These are phyloP conservation scores for Candida tallmaniae DNA, from an alignment of 805 yeast genomes.

Conservation along the genomic window DNA sequence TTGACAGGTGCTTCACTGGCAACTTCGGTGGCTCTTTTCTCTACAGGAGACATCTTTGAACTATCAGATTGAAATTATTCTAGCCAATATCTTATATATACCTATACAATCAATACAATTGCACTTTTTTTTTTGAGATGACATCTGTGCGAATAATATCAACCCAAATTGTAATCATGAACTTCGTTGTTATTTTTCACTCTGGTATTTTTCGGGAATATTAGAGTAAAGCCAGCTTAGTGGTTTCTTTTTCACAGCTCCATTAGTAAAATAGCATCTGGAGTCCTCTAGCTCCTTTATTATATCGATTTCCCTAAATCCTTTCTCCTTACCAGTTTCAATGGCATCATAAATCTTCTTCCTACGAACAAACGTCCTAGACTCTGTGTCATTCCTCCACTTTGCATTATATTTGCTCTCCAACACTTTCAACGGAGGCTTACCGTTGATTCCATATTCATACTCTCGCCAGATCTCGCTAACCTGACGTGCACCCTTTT, in stretches of 20 bases:
- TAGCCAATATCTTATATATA: too few species aligned
- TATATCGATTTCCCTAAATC: constrained; percentile 39
- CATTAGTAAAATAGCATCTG: constrained; percentile 38
- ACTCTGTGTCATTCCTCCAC: constrained; percentile 55
- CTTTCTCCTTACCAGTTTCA: constrained; percentile 44
- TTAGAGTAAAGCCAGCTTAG: constrained; percentile 27
- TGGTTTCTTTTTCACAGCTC: constrained; percentile 30
- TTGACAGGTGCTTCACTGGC: constrained; percentile 7
- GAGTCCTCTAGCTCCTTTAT: constrained; percentile 44
- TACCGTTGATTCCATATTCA: constrained; percentile 46
- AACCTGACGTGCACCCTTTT: constrained; percentile 31
- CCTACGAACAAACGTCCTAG: constrained; percentile 49
- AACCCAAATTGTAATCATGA: too few species aligned
- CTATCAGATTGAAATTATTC: too few species aligned
- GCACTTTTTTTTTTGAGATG: neutral
- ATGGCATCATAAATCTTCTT: constrained; percentile 53
- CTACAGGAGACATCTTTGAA: constrained; percentile 1
- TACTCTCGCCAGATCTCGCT: constrained; percentile 56
- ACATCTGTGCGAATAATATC: neutral
- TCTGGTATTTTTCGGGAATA: constrained; percentile 20
- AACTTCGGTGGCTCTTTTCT: constrained; percentile 10
- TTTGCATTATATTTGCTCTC: constrained; percentile 47
- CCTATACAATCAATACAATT: constrained; percentile 1
- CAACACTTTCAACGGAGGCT: constrained; percentile 48
- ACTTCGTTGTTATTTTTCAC: too few species aligned